Conservation (phyloP, 2,329 filamentous ascomycete genomes). For the Leptographium procerum region DNA sequence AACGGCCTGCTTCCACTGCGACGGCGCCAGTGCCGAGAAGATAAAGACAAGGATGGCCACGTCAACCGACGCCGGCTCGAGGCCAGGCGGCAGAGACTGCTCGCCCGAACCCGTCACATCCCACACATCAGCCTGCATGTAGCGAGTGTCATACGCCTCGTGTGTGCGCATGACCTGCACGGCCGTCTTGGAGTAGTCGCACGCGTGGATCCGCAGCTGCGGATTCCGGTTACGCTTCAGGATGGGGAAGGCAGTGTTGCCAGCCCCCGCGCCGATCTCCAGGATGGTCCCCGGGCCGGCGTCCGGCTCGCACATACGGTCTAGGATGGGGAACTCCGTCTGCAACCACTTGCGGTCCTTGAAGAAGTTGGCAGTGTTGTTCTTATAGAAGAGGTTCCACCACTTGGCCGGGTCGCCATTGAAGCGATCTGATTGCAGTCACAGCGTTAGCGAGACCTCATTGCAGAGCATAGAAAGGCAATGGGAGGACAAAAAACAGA, state of each 20-base stretch:
- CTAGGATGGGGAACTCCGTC: conserved; percentile 89
- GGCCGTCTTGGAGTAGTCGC: conserved; percentile 91
- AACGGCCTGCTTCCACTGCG: conserved; percentile 75
- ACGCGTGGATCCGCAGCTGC: conserved; percentile 75
- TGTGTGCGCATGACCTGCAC: conserved; percentile 83
- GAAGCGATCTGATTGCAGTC: conserved; percentile 53
- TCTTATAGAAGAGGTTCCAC: conserved; percentile 98
- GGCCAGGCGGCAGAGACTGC: conserved; percentile 60
- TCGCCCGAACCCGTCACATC: conserved; percentile 53
- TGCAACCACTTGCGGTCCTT: conserved; percentile 96
- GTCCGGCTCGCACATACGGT: conserved; percentile 57
- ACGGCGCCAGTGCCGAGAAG: conserved; percentile 80
- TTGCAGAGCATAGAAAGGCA: conserved; percentile 1
- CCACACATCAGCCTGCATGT: conserved; percentile 89
- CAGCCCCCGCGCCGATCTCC: conserved; percentile 89
- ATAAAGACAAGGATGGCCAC: conserved; percentile 94
- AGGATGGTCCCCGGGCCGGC: conserved; percentile 62
- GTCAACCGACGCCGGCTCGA: conserved; percentile 73
- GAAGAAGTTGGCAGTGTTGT: conserved; percentile 96
- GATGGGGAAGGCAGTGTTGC: conserved; percentile 92
- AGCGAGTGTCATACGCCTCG: conserved; percentile 54
- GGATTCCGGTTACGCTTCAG: conserved; percentile 74
- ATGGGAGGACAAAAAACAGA: conserved; percentile 7
- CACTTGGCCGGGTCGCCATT: conserved; percentile 85
- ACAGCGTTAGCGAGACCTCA: conserved; percentile 2